phyloP scores from a whole-genome alignment of 148 eudicot species.

The Persicaria tinctoria region DNA sequence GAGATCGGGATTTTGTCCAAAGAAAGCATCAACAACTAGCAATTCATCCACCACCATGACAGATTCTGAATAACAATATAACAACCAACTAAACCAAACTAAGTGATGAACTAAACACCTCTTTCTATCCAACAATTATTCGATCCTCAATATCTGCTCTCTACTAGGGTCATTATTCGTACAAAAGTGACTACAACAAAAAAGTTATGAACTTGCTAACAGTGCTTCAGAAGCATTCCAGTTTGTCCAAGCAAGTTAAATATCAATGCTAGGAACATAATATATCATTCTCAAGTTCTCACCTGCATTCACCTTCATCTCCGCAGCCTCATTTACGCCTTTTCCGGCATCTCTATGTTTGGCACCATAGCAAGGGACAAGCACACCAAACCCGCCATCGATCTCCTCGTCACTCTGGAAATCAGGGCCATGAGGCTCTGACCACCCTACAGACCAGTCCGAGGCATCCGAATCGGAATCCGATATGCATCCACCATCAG shows the following conservation, averaged over 20 bases:
- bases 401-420: constrained; percentile 79
- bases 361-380: constrained; percentile 76
- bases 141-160: background rate
- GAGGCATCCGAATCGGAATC: constrained; percentile 94
- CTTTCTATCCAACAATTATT: background rate
- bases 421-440: constrained; percentile 83
- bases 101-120: background rate
- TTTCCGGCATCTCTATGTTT: background rate
- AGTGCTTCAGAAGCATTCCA: background rate
- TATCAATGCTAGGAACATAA: background rate
- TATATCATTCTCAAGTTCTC: background rate
- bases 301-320: constrained; percentile 4
- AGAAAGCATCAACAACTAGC: background rate
- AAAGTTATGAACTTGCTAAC: background rate
- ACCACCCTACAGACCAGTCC: constrained; percentile 98
- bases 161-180: background rate
- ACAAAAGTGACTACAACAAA: background rate
- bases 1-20: background rate
- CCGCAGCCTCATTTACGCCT: background rate
- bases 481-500: constrained; percentile 76
- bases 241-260: background rate
- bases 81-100: background rate
- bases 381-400: constrained; percentile 81
- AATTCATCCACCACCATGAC: background rate
- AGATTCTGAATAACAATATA: no score